Evolutionary conservation across 1,284 basidiomycete species (phyloP).

Genomic region (Meira nashicola): DNA sequence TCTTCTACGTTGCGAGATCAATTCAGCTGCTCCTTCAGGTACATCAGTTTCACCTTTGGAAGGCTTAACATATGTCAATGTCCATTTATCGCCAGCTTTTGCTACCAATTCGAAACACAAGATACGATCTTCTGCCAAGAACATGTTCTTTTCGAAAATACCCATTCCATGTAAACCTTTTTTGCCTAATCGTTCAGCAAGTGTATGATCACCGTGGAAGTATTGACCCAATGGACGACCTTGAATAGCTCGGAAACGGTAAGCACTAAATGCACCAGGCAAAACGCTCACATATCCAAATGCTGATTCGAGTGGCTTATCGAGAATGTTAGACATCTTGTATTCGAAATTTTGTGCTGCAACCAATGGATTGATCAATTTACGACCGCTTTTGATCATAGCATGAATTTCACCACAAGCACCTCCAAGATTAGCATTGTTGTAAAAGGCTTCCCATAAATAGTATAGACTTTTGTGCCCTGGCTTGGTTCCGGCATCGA

Average conservation of each 20-base stretch:
- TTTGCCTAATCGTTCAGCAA: slow-evolving; percentile 78
- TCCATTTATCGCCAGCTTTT: slow-evolving; percentile 78
- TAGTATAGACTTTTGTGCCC: slow-evolving; percentile 49
- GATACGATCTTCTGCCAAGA: slow-evolving; percentile 67
- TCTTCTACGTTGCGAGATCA: slow-evolving; percentile 85
- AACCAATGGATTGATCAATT: slow-evolving; percentile 51
- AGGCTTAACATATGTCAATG: slow-evolving; percentile 86
- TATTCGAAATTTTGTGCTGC: slow-evolving; percentile 95
- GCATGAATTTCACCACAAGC: slow-evolving; percentile 53
- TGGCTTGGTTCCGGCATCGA: slow-evolving; percentile 52
- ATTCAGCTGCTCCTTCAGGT: slow-evolving; percentile 70
- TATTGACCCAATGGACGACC: slow-evolving; percentile 92
- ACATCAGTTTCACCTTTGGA: slow-evolving; percentile 93
- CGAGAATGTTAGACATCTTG: slow-evolving; percentile 73
- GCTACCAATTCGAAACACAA: slow-evolving; percentile 94
- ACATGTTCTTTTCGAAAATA: slow-evolving; percentile 73
- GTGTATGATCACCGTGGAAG: slow-evolving; percentile 87
- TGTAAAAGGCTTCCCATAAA: slow-evolving; percentile 52
- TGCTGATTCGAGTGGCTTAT: slow-evolving; percentile 86
- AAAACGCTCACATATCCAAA: slow-evolving; percentile 88
- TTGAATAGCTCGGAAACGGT: slow-evolving; percentile 82
- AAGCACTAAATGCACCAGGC: slow-evolving; percentile 94
- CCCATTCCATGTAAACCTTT: slow-evolving; percentile 97
- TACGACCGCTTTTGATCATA: slow-evolving; percentile 47
- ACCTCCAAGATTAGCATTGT: slow-evolving; percentile 49